Percentiles rank a stretch among this genome's conserved stretches.
Evolutionary conservation across 2,329 filamentous ascomycete species (phyloP).

Genomic region (Parasarocladium wereldwijsianum): DNA sequence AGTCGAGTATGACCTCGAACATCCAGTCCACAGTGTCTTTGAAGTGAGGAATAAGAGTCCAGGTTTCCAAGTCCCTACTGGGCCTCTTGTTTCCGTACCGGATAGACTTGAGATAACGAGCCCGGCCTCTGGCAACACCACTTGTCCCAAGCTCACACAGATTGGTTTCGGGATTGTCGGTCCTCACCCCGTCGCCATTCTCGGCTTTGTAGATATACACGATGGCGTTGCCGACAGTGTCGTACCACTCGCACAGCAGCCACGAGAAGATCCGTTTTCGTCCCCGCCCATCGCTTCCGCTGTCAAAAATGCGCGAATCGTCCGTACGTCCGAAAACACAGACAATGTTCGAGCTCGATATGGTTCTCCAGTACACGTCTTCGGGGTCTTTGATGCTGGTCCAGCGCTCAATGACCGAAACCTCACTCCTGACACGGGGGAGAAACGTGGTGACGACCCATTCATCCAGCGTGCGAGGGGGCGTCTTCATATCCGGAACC

Average conservation of each 20-base stretch:
- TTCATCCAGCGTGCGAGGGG: neutral
- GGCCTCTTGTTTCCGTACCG: slow-evolving; percentile 9
- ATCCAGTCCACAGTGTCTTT: slow-evolving; percentile 13
- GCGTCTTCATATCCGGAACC: slow-evolving; percentile 8
- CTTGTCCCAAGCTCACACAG: no score
- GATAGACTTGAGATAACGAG: slow-evolving; percentile 10
- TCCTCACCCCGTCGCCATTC: slow-evolving; percentile 7
- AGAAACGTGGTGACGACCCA: slow-evolving; percentile 8
- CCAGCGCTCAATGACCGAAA: slow-evolving; percentile 9
- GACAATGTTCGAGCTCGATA: neutral
- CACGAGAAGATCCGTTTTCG: slow-evolving; percentile 11
- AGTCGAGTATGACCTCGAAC: slow-evolving; percentile 19
- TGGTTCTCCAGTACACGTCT: slow-evolving; percentile 10
- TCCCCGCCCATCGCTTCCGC: slow-evolving; percentile 2
- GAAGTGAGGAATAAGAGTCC: neutral
- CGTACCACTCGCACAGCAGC: slow-evolving; percentile 10
- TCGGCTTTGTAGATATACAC: slow-evolving; percentile 9
- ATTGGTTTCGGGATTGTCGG: no score
- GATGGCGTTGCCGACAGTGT: slow-evolving; percentile 11
- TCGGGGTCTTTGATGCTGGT: no score
- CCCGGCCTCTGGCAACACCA: no score
- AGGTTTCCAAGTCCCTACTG: neutral
- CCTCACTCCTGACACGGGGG: slow-evolving; percentile 8
- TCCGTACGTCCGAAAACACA: neutral
- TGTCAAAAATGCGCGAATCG: neutral